Percentiles rank a stretch among this genome's conserved stretches.
These are phyloP conservation scores for Globisporangium barbulae DNA, from an alignment of 352 stramenopile species.

Conservation along the genomic window DNA sequence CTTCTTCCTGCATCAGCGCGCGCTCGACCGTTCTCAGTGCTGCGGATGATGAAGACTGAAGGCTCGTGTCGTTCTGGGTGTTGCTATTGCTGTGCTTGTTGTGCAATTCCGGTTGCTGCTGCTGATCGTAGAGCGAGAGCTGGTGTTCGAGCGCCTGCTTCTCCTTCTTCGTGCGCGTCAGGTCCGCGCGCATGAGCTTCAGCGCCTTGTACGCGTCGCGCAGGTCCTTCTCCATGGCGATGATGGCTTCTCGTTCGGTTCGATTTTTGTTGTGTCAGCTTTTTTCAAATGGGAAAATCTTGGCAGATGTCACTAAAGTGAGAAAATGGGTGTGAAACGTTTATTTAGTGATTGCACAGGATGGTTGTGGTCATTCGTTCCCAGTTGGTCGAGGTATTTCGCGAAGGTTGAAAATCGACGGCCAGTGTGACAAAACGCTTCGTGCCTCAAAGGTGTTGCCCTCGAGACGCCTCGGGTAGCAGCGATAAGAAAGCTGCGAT, in stretches of 20 bases:
- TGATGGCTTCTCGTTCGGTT: not conserved
- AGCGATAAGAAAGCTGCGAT: too few relatives aligned
- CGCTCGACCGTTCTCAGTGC: not conserved
- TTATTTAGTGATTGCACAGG: too few relatives aligned
- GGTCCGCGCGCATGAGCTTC: constrained; percentile 19
- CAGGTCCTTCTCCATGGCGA: constrained; percentile 16
- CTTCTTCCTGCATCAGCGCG: constrained; percentile 8
- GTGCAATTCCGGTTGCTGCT: not conserved
- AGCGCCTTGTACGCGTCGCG: constrained; percentile 23
- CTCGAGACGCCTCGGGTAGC: too few relatives aligned
- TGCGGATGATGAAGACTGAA: not conserved
- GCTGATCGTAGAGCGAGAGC: not conserved
- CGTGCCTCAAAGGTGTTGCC: too few relatives aligned
- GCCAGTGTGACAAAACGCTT: too few relatives aligned
- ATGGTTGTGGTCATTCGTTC: too few relatives aligned
- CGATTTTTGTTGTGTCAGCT: constrained; percentile 4
- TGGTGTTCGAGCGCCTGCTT: constrained; percentile 14
- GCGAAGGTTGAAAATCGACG: too few relatives aligned
- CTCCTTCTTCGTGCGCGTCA: constrained; percentile 20
- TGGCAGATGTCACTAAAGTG: not conserved
- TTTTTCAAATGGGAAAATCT: not conserved
- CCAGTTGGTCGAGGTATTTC: too few relatives aligned
- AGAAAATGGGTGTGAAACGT: too few relatives aligned
- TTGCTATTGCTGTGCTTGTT: not conserved
- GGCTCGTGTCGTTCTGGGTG: not conserved